Base-by-base conservation (phyloP, 805 yeast genomes). In the Zygosaccharomyces siamensis region DNA sequence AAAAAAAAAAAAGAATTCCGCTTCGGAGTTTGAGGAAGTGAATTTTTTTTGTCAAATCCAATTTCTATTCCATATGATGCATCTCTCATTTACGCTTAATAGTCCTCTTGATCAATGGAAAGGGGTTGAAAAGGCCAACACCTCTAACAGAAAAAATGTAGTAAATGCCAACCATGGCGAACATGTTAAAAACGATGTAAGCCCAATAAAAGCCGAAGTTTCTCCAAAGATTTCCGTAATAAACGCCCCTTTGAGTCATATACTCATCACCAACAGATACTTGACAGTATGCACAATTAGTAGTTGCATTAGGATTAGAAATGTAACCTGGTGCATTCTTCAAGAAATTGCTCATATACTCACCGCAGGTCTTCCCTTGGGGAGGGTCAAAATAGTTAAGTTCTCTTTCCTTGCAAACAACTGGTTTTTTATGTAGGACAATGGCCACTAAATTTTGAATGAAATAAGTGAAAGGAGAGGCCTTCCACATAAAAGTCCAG, bases 401-500 rank as follows among this genome's bases (percentile, higher is more conserved):
- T 59, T 85, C 92, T 12, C 56, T 52, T 2, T 49, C 53, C 6
- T 67, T 53, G 64, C 90, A 84, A 11, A 50, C 58, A 10, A 86
- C 83, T 32, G 66, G 61, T 53, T 77, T 71, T 33, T 73, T 75
- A 54, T 83, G 83, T 56, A 75, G 68, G 45, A 75, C 72, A 27
- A 62, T 67, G 23, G 69, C 72, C 39, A 81, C 70, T 52, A 84
- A 71, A 45, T 79, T 72, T 53, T 79, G 80, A 50, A 86, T 71
- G 63, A 83, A 78, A 61, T 87, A 87, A 1, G 92, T 84, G 67
- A 77, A 76, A 7, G 86, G 95, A 23, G 87, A 82, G 18, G 73
- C 74, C 56, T 84, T 77, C 77, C 85, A 83, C 89, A 87, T 84
- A 64, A 84, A 87, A 41, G 78, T 80, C 95, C 95, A 87, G 72